Evolutionary conservation across 176 grass and related monocot genomes (phyloP).

Genomic region (Oropetium thomaeum): DNA sequence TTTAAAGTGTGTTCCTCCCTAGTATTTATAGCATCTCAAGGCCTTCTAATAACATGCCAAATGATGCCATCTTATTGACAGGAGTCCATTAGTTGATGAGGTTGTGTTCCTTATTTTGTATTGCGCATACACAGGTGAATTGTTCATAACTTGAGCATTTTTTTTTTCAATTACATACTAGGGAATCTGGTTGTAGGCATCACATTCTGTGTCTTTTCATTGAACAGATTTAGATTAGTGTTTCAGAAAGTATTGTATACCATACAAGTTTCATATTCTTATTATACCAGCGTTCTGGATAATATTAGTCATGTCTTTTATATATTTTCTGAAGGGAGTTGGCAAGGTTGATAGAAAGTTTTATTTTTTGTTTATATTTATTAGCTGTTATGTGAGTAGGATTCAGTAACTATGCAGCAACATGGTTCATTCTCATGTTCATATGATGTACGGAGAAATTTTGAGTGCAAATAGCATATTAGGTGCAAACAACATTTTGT

Average conservation of each 20-base stretch:
- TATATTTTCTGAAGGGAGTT: not conserved
- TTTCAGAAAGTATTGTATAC: not conserved
- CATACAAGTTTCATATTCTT: not conserved
- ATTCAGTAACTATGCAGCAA: not conserved
- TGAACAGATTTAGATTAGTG: not conserved
- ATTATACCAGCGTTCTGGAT: not conserved
- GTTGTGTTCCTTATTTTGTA: conserved; percentile 72
- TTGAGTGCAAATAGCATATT: too few species aligned
- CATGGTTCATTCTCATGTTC: not conserved
- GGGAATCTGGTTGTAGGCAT: conserved; percentile 4
- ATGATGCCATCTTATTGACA: conserved; percentile 26
- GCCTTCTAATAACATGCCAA: conserved; percentile 6
- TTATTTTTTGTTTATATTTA: not conserved
- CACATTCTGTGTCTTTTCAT: not conserved
- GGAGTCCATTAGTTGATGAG: conserved; percentile 78
- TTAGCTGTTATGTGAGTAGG: not conserved
- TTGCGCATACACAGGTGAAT: conserved; percentile 62
- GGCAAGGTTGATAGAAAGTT: not conserved
- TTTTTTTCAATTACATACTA: not conserved
- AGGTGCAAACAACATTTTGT: too few species aligned
- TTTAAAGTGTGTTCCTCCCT: not conserved
- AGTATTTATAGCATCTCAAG: not conserved
- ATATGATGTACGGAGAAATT: too few species aligned
- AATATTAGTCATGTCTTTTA: not conserved
- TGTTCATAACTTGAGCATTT: not conserved